phyloP scores from a whole-genome alignment of 1,284 basidiomycete genomes.

The Vanrija pseudolonga region DNA sequence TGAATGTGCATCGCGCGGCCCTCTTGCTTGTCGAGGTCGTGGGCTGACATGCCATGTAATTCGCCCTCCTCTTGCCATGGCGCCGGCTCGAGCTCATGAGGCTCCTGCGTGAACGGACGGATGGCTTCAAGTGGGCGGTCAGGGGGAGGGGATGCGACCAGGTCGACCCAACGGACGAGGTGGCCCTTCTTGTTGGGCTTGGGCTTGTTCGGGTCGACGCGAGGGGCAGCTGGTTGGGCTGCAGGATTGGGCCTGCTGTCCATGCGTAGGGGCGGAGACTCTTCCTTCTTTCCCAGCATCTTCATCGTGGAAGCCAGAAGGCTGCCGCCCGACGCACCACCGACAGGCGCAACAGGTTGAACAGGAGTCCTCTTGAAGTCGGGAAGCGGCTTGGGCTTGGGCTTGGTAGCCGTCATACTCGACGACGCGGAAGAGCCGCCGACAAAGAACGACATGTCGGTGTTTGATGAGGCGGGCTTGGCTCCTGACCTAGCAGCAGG shows the following conservation, averaged over 20 bases:
- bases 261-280: background rate
- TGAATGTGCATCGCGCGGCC: constrained; percentile 27
- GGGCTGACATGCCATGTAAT: constrained; percentile 23
- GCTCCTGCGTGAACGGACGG: constrained; percentile 28
- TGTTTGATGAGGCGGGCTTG: background rate
- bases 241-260: background rate
- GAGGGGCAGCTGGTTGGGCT: background rate
- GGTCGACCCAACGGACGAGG: constrained; percentile 32
- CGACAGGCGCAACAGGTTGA: background rate
- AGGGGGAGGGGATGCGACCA: constrained; percentile 9
- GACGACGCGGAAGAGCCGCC: constrained; percentile 10
- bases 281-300: constrained; percentile 12
- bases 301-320: constrained; percentile 9
- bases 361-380: constrained; percentile 24
- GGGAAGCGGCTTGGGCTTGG: constrained; percentile 23
- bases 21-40: constrained; percentile 33
- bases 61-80: constrained; percentile 25
- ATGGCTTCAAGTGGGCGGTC: constrained; percentile 25
- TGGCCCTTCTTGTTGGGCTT: constrained; percentile 38
- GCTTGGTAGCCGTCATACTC: constrained; percentile 13
- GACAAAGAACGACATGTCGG: constrained; percentile 38
- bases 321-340: background rate
- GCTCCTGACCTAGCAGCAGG: background rate
- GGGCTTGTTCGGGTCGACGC: background rate
- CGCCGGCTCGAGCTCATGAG: constrained; percentile 29